Conservation (phyloP, 345 rosid genomes). For the Eucalyptus melliodora region DNA sequence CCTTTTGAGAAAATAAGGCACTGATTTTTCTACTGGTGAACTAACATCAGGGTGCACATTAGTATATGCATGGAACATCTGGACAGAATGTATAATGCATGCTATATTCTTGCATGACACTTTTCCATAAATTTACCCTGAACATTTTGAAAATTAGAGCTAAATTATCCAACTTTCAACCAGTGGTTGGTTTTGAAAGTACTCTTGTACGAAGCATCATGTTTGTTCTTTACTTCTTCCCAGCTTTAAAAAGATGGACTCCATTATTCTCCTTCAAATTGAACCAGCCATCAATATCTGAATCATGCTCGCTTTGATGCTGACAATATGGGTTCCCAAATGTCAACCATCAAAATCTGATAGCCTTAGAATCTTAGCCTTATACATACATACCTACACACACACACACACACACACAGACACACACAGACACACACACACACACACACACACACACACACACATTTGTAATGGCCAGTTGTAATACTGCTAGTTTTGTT, state of each 20-base stretch:
- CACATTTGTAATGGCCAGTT: not conserved
- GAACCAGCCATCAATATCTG: not conserved
- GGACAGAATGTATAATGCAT: not conserved
- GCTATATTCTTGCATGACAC: not conserved
- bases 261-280: not conserved
- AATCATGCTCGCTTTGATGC: not conserved
- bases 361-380: not conserved
- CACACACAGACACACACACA: accelerated
- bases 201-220: not conserved
- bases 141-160: not conserved
- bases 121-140: not conserved
- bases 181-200: not conserved
- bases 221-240: not conserved
- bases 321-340: not conserved
- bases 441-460: no score
- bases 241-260: not conserved
- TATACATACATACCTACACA: not conserved
- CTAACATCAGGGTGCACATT: not conserved
- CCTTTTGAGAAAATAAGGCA: not conserved
- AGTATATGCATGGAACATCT: not conserved
- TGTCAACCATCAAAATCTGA: not conserved
- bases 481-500: not conserved
- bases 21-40: not conserved
- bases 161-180: not conserved
- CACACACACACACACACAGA: accelerated